These are phyloP conservation scores for Xylaria venustula DNA, from an alignment of 495 filamentous ascomycete species.

Conservation along the genomic window DNA sequence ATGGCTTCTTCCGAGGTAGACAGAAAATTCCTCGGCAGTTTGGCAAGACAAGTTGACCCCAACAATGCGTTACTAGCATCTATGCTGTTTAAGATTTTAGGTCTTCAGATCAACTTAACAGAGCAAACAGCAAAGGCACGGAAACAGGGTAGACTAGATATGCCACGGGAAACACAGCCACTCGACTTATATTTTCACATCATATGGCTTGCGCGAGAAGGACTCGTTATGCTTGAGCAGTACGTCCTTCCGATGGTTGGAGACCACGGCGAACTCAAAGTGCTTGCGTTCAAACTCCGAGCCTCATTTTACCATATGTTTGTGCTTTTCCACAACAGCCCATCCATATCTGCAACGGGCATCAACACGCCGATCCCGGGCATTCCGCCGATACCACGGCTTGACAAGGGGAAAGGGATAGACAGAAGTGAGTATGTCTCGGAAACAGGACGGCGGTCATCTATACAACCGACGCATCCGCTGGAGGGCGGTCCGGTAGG, in stretches of 20 bases:
- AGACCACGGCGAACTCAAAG: constrained; percentile 71
- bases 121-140: constrained; percentile 80
- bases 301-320: constrained; percentile 96
- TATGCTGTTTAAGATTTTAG: constrained; percentile 85
- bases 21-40: constrained; percentile 88
- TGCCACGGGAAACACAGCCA: constrained; percentile 61
- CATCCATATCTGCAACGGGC: constrained; percentile 42
- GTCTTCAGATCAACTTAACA: constrained; percentile 84
- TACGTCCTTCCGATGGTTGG: constrained; percentile 79
- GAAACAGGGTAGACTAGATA: constrained; percentile 79
- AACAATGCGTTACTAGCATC: constrained; percentile 74
- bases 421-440: constrained; percentile 31
- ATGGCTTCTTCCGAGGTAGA: constrained; percentile 98
- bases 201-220: constrained; percentile 92
- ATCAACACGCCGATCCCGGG: constrained; percentile 28
- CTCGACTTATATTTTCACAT: constrained; percentile 88
- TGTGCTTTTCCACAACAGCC: constrained; percentile 86
- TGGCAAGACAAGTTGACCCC: constrained; percentile 70
- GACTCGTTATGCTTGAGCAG: constrained; percentile 79
- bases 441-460: constrained; percentile 22
- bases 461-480: constrained; percentile 42
- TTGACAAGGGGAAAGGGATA: constrained; percentile 47
- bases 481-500: constrained; percentile 50
- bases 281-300: constrained; percentile 85
- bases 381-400: constrained; percentile 21